Evolutionary conservation across 495 filamentous ascomycete genomes (phyloP), one percentile per base, ranked within the genome.

Genomic region (Aspergillus wentii): DNA sequence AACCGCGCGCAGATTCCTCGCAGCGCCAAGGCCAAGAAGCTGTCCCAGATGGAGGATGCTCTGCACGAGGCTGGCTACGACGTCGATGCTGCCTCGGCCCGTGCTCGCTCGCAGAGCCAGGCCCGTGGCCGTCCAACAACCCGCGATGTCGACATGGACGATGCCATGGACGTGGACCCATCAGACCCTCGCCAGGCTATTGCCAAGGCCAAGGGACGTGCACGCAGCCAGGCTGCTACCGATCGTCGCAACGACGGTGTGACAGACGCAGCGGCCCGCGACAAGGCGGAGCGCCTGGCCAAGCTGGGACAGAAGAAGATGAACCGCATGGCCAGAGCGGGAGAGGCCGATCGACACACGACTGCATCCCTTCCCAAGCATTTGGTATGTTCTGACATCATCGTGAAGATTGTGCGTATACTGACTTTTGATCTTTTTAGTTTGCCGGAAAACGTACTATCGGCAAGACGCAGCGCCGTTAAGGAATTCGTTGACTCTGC

Each of bases 241-340:
- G 91, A 96, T 66, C 77, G 92, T 59, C 72, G 85, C 26, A 77
- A 85, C 21, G 91, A 95, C 39, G 92, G 92, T 69, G 62, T 72
- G 27, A 54, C 54, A 14, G 54, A 61, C 44, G 53, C 56, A 26
- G 59, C 55, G 27, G 68, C 74, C 20, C 75, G 88, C 43, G 76
- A 67, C 17, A 89, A 88, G 72, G 89, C 85, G 13, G 94, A 96
- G 60, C 80, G 81, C 50, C 62, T 88, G 56, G 71, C 75, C 49
- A 97, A 95, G 75, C 62, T 98, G 54, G 74, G 82, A 47, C 92
- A 98, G 80, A 88, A 89, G 76, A 87, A 88, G 81, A 96, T 94
- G 89, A 97, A 98, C 70, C 75, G 91, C 43, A 91, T 94, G 85
- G 92, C 92, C 29, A 80, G 90, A 57, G 81, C 86, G 72, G 92